phyloP scores from a whole-genome alignment of 768 basidiomycete genomes.

The Leucocoprinus birnbaumii region DNA sequence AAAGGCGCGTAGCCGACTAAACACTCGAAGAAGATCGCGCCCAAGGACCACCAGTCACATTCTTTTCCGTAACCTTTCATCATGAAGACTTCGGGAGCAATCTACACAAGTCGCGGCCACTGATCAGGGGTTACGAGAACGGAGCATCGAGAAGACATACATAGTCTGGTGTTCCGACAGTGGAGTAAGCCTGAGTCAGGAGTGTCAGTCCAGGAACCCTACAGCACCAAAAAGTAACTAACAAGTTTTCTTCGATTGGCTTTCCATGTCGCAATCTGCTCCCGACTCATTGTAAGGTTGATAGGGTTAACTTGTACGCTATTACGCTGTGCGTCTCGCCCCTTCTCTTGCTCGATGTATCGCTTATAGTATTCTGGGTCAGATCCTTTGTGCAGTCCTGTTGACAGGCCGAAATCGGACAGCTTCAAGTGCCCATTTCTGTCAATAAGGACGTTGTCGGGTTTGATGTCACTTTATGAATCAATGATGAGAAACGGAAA shows the following conservation, averaged over 20 bases:
- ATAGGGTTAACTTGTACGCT: slow-evolving; percentile 98
- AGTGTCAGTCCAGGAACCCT: background rate
- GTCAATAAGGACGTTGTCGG: slow-evolving; percentile 98
- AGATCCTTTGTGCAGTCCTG: slow-evolving; percentile 94
- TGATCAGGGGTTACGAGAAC: no score
- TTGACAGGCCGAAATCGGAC: slow-evolving; percentile 97
- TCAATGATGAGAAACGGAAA: slow-evolving; percentile 1
- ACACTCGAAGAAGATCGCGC: slow-evolving; percentile 99
- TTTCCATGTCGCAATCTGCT: slow-evolving; percentile 98
- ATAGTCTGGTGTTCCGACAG: slow-evolving; percentile 65
- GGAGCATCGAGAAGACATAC: slow-evolving; percentile 36
- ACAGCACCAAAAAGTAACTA: slow-evolving; percentile 17
- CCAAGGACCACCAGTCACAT: slow-evolving; percentile 99
- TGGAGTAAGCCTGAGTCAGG: slow-evolving; percentile 80
- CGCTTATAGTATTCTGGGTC: slow-evolving; percentile 94
- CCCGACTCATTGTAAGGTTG: slow-evolving; percentile 94
- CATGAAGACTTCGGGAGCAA: slow-evolving; percentile 96
- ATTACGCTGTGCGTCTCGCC: slow-evolving; percentile 72
- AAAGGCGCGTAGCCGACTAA: slow-evolving; percentile 97
- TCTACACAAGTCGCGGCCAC: no score
- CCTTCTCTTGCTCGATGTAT: slow-evolving; percentile 75
- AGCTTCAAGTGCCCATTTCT: slow-evolving; percentile 95
- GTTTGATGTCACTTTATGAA: slow-evolving; percentile 87
- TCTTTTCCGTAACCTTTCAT: slow-evolving; percentile 98
- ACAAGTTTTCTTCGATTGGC: slow-evolving; percentile 96